phyloP scores from a whole-genome alignment of 2,329 filamentous ascomycete species.

The Alternaria sp. region DNA sequence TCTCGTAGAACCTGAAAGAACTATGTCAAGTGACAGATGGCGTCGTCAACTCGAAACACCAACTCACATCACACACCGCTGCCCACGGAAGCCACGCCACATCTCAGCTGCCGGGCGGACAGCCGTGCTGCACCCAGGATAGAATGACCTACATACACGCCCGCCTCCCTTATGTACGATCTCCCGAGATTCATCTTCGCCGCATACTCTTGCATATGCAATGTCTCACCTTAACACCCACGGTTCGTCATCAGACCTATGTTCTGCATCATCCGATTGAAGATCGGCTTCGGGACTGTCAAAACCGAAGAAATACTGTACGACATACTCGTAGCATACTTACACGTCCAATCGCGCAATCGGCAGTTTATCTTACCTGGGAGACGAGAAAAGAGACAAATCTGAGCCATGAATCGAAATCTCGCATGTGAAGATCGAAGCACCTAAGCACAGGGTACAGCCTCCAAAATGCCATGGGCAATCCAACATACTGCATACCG shows the following conservation, averaged over 20 bases:
- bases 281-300: not conserved
- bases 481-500: not conserved
- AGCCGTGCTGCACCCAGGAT: conserved; percentile 6
- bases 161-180: conserved; percentile 7
- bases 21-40: not conserved
- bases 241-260: conserved; percentile 14
- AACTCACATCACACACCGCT: not conserved
- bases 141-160: conserved; percentile 12
- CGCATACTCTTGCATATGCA: conserved; percentile 5
- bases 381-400: not conserved
- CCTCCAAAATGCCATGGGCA: not conserved
- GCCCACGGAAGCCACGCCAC: not conserved
- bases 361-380: not conserved
- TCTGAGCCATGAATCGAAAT: not conserved
- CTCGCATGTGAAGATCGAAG: not conserved
- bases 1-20: not conserved
- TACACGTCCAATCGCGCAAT: not conserved
- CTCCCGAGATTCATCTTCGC: conserved; percentile 16
- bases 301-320: not conserved
- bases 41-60: not conserved
- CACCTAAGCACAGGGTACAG: not conserved
- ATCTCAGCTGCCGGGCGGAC: not conserved
- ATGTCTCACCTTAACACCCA: conserved; percentile 12
- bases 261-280: not conserved
- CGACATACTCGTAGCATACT: not conserved